A percentile compares a stretch with the other conserved stretches of the same genome.
Conservation (phyloP, 2,329 filamentous ascomycete species). For the Aspergillus sojae region DNA sequence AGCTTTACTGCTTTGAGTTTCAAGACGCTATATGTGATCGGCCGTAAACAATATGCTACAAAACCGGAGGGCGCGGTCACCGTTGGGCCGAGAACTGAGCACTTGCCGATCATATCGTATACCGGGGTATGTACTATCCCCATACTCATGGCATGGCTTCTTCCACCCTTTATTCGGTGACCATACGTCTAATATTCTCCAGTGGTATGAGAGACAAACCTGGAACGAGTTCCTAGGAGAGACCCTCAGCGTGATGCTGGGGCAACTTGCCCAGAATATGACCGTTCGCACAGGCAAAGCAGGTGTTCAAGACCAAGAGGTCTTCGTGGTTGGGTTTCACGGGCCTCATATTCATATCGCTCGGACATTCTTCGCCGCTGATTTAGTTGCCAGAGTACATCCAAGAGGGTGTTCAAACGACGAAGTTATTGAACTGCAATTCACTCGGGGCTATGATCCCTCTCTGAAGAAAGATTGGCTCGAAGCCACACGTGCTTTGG, state of each 20-base stretch:
- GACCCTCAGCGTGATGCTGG: constrained; percentile 16
- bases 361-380: constrained; percentile 1
- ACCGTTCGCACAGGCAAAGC: neutral
- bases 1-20: neutral
- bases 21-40: constrained; percentile 4
- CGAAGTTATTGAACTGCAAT: constrained; percentile 6
- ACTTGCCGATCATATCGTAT: constrained; percentile 8
- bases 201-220: constrained; percentile 15
- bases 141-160: neutral
- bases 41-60: neutral
- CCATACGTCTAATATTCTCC: neutral
- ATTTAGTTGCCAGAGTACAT: constrained; percentile 1
- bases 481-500: constrained; percentile 14
- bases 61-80: constrained; percentile 3
- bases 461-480: constrained; percentile 17
- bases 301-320: constrained; percentile 3
- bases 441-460: constrained; percentile 17
- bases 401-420: constrained; percentile 1
- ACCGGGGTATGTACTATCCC: neutral
- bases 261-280: constrained; percentile 14
- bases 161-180: no score
- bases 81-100: neutral
- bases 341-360: constrained; percentile 8
- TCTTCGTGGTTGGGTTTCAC: constrained; percentile 13
- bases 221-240: constrained; percentile 14